These are phyloP conservation scores for Apiotrichum akiyoshidainum DNA, from an alignment of 1,284 basidiomycete species.

Conservation along the genomic window DNA sequence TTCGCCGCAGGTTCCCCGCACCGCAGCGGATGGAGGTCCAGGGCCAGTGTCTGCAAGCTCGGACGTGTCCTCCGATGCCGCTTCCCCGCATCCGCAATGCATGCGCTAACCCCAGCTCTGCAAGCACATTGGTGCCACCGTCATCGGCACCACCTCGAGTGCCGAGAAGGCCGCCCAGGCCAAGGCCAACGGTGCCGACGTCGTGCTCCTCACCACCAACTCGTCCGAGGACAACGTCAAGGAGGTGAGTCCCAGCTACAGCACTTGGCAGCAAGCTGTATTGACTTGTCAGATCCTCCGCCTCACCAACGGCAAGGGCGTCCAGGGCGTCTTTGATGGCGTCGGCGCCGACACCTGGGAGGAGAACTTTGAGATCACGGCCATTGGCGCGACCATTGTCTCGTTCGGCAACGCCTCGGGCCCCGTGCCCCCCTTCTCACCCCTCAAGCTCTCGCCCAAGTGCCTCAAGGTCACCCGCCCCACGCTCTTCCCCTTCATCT, in stretches of 20 bases:
- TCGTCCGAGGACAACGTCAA: slow-evolving; percentile 54
- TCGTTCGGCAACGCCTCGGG: slow-evolving; percentile 80
- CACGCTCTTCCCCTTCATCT: slow-evolving; percentile 60
- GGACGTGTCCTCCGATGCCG: no score
- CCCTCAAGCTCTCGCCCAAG: slow-evolving; percentile 73
- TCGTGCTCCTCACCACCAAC: slow-evolving; percentile 75
- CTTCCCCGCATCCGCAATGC: no score
- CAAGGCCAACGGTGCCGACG: slow-evolving; percentile 72
- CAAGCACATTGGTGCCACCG: slow-evolving; percentile 65
- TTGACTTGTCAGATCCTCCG: slow-evolving; percentile 61
- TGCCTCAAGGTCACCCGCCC: slow-evolving; percentile 77
- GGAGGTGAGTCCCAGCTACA: slow-evolving; percentile 56
- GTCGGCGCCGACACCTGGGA: slow-evolving; percentile 93
- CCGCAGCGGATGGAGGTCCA: slow-evolving; percentile 53
- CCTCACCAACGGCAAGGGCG: slow-evolving; percentile 73
- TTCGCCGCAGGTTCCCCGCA: slow-evolving; percentile 47
- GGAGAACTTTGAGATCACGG: slow-evolving; percentile 72
- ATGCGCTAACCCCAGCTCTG: slow-evolving; percentile 45
- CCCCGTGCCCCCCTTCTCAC: slow-evolving; percentile 58
- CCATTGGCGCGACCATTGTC: slow-evolving; percentile 72
- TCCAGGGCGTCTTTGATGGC: slow-evolving; percentile 82
- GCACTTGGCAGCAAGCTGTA: background rate
- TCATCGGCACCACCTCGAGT: slow-evolving; percentile 92
- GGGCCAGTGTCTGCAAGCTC: no score
- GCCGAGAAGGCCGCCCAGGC: slow-evolving; percentile 80